phyloP scores from a whole-genome alignment of 2,329 filamentous ascomycete species.

The Monosporascus sp. region DNA sequence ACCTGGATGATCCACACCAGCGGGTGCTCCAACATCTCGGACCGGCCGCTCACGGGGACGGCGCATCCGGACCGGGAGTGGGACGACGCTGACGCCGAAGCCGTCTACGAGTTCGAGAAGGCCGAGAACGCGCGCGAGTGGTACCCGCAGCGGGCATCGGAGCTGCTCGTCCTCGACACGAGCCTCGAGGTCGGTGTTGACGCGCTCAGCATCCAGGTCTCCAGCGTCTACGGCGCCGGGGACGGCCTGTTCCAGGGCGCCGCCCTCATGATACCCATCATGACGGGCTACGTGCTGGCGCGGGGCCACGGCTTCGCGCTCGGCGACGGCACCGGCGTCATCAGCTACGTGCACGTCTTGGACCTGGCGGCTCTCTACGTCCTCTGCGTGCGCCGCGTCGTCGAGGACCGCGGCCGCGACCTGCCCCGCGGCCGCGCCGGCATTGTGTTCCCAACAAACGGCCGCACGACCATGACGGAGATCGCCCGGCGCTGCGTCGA shows the following conservation, averaged over 20 bases:
- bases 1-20: slow-evolving; percentile 14
- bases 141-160: slow-evolving; percentile 14
- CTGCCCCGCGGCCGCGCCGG: neutral
- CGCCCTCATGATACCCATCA: slow-evolving; percentile 10
- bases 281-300: slow-evolving; percentile 12
- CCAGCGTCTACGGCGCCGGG: slow-evolving; percentile 10
- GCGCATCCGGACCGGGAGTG: slow-evolving; percentile 1
- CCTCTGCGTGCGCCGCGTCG: slow-evolving; percentile 4
- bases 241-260: slow-evolving; percentile 10
- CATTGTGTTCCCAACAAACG: neutral
- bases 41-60: slow-evolving; percentile 8
- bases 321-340: slow-evolving; percentile 8
- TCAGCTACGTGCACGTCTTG: slow-evolving; percentile 11
- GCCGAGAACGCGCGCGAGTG: slow-evolving; percentile 8
- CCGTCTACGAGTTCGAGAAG: slow-evolving; percentile 9
- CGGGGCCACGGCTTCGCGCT: slow-evolving; percentile 10
- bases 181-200: slow-evolving; percentile 3
- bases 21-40: slow-evolving; percentile 13
- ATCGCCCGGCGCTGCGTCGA: slow-evolving; percentile 6
- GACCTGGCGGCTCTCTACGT: slow-evolving; percentile 15
- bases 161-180: slow-evolving; percentile 8
- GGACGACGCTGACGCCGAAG: slow-evolving; percentile 4
- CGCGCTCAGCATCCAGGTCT: slow-evolving; percentile 10
- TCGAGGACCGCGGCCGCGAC: neutral
- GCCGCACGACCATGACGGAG: too few relatives aligned